A percentile compares a stretch with the other conserved stretches of the same genome.
Conservation (phyloP, 495 filamentous ascomycete genomes). For the Trichocladium antarcticum region DNA sequence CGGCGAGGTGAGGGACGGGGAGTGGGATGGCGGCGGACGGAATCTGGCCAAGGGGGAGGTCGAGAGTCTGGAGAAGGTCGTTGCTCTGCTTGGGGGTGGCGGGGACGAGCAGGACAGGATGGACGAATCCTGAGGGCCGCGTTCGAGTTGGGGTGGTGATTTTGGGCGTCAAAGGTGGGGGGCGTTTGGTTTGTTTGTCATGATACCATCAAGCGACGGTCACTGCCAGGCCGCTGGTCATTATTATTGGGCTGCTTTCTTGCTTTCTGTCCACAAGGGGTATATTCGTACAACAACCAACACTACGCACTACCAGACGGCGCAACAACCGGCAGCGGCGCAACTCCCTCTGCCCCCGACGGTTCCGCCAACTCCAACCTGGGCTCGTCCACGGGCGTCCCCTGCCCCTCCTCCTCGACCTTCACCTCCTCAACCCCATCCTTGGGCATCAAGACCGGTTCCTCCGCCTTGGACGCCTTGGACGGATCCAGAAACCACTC, state of each 20-base stretch:
- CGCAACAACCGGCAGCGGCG: neutral
- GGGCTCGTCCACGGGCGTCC: neutral
- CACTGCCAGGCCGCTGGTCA: too few species aligned
- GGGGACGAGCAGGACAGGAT: constrained; percentile 10
- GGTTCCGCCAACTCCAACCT: neutral
- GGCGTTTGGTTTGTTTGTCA: constrained; percentile 2
- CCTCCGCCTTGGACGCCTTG: constrained; percentile 13
- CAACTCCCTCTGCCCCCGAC: neutral
- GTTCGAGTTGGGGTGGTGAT: neutral
- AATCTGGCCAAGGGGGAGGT: constrained; percentile 39
- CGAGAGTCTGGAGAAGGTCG: constrained; percentile 41
- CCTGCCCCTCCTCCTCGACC: neutral
- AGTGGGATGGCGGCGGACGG: constrained; percentile 36
- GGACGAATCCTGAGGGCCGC: constrained; percentile 20
- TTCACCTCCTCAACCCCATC: constrained; percentile 5
- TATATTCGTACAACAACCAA: neutral
- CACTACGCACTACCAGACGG: neutral
- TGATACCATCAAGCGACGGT: constrained; percentile 6
- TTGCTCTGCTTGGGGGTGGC: constrained; percentile 28
- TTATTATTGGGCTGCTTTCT: too few species aligned
- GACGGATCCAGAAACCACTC: constrained; percentile 48
- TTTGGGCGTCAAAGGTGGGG: neutral
- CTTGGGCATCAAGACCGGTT: constrained; percentile 1
- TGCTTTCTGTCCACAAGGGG: too few species aligned
- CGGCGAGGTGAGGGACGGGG: constrained; percentile 49